phyloP scores from a whole-genome alignment of 2,329 filamentous ascomycete species.

The Diplodia intermedia region DNA sequence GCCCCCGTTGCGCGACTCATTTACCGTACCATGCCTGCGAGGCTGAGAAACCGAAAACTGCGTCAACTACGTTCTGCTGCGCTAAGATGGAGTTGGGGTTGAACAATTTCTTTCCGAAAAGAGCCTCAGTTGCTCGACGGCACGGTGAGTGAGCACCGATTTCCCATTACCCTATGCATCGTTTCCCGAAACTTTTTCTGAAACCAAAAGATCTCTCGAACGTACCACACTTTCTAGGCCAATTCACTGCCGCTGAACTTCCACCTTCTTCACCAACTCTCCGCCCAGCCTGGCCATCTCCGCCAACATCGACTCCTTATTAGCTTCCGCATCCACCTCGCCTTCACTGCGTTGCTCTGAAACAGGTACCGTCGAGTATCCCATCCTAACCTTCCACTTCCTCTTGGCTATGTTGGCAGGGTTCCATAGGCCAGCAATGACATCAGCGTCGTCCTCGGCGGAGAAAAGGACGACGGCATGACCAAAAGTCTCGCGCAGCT shows the following conservation, averaged over 20 bases:
- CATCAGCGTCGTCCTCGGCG: constrained; percentile 65
- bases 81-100: background rate
- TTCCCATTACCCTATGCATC: background rate
- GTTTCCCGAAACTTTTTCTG: background rate
- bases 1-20: background rate
- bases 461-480: constrained; percentile 81
- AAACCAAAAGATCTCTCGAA: background rate
- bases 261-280: constrained; percentile 60
- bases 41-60: background rate
- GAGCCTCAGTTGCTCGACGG: background rate
- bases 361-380: constrained; percentile 69
- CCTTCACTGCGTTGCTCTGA: constrained; percentile 41
- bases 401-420: constrained; percentile 60
- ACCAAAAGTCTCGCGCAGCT: constrained; percentile 71
- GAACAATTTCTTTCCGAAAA: background rate
- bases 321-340: constrained; percentile 64
- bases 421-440: constrained; percentile 71
- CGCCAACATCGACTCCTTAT: constrained; percentile 70
- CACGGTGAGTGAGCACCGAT: background rate
- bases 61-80: too few species aligned
- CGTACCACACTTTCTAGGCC: too few species aligned
- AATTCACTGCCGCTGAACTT: constrained; percentile 21
- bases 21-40: background rate
- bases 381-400: constrained; percentile 73
- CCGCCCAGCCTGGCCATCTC: constrained; percentile 72